Evolutionary conservation across 2,329 filamentous ascomycete genomes (phyloP).

Genomic region (Verticillium zaregamsianum): DNA sequence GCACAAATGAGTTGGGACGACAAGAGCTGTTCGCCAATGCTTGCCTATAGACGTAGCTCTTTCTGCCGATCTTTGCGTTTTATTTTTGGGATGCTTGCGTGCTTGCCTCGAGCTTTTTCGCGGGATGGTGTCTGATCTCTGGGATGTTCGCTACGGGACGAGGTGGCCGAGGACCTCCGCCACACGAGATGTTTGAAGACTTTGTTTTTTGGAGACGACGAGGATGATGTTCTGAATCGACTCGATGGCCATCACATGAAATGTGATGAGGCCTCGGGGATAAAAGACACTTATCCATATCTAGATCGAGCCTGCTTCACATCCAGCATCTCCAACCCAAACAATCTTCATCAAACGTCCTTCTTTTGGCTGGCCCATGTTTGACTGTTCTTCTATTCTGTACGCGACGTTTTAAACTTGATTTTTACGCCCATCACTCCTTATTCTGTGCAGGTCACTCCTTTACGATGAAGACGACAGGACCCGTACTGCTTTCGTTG

Average conservation of each 20-base stretch:
- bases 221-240: neutral
- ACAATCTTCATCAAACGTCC: neutral
- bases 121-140: neutral
- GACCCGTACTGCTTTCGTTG: conserved; percentile 9
- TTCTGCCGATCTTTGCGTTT: neutral
- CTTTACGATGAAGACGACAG: conserved; percentile 11
- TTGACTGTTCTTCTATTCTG: neutral
- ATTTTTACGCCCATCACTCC: neutral
- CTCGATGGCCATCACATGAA: neutral
- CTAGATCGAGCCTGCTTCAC: neutral
- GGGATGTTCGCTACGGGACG: neutral
- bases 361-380: neutral
- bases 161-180: neutral
- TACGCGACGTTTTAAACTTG: neutral
- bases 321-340: neutral
- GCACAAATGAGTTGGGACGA: neutral
- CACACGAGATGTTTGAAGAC: neutral
- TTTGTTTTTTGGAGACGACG: neutral
- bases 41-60: neutral
- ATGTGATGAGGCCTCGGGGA: neutral
- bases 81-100: neutral
- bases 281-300: neutral
- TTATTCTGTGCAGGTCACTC: conserved; percentile 1
- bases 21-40: neutral
- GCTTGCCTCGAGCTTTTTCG: neutral